These are phyloP conservation scores for Rhynchosporium graminicola DNA, from an alignment of 2,329 filamentous ascomycete genomes.

Conservation along the genomic window DNA sequence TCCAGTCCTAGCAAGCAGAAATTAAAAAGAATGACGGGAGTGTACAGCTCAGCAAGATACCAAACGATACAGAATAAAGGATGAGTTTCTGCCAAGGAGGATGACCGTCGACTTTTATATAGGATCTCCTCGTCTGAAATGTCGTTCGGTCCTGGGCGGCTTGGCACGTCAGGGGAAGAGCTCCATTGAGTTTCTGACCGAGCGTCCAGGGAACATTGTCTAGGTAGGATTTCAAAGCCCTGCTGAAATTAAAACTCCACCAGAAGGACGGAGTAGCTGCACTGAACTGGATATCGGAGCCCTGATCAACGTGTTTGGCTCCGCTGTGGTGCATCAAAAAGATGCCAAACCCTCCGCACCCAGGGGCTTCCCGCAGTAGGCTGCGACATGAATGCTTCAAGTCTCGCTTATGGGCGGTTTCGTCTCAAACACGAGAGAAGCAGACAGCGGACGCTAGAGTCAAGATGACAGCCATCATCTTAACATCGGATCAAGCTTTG, in stretches of 20 bases:
- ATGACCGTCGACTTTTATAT: slow-evolving; percentile 8
- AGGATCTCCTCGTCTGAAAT: slow-evolving; percentile 16
- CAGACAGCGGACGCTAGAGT: neutral
- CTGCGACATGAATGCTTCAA: slow-evolving; percentile 27
- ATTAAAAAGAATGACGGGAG: slow-evolving; percentile 22
- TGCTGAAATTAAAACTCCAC: slow-evolving; percentile 9
- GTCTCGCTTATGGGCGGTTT: slow-evolving; percentile 24
- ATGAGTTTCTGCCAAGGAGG: slow-evolving; percentile 13
- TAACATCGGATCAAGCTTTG: slow-evolving; percentile 18
- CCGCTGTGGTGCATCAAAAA: slow-evolving; percentile 9
- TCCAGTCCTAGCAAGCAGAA: slow-evolving; percentile 19
- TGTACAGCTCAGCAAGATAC: slow-evolving; percentile 10
- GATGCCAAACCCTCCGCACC: neutral
- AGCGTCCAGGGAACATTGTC: slow-evolving; percentile 7
- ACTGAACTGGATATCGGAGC: neutral
- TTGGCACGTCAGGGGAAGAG: slow-evolving; percentile 8
- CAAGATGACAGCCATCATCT: slow-evolving; percentile 17
- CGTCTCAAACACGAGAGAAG: slow-evolving; percentile 19
- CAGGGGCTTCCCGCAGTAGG: slow-evolving; percentile 14
- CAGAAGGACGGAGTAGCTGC: neutral
- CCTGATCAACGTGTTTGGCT: neutral
- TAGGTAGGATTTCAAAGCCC: slow-evolving; percentile 3
- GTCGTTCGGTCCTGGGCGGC: neutral
- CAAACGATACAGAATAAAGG: slow-evolving; percentile 13
- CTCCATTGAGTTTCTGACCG: neutral